A percentile compares a stretch with the other conserved stretches of the same genome.
Evolutionary conservation across 1,139 yeast species (phyloP).

Genomic region (Pichia cactophila): DNA sequence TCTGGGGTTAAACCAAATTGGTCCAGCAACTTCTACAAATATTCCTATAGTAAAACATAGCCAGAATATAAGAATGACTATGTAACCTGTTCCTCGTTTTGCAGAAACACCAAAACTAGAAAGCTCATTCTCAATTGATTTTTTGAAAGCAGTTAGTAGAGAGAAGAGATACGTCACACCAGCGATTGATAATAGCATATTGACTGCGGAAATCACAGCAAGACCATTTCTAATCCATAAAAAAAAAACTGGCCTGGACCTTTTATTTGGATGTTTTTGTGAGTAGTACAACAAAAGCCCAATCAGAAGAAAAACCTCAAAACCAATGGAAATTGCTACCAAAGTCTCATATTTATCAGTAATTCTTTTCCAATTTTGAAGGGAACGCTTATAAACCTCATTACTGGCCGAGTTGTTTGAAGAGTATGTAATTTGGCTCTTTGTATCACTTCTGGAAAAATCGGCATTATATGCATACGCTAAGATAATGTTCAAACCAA

Average conservation of each 20-base stretch:
- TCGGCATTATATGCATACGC: constrained; percentile 37
- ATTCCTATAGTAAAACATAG: constrained; percentile 29
- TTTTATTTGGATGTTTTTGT: constrained; percentile 27
- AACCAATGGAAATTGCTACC: constrained; percentile 24
- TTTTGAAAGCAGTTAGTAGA: constrained; percentile 22
- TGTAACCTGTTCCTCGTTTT: constrained; percentile 30
- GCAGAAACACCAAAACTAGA: constrained; percentile 40
- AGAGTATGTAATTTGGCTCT: constrained; percentile 17
- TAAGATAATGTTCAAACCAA: constrained; percentile 39
- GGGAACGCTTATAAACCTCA: constrained; percentile 16
- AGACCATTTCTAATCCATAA: constrained; percentile 17
- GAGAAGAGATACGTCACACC: constrained; percentile 29
- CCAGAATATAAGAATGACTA: constrained; percentile 16
- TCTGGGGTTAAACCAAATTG: constrained; percentile 34
- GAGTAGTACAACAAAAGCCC: constrained; percentile 33
- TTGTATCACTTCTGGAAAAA: neutral
- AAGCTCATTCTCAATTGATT: constrained; percentile 31
- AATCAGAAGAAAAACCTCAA: constrained; percentile 29
- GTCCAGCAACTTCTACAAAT: constrained; percentile 33
- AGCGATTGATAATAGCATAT: constrained; percentile 7
- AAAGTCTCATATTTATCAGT: constrained; percentile 28
- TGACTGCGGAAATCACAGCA: constrained; percentile 31
- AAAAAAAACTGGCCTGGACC: constrained; percentile 31
- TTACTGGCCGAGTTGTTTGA: constrained; percentile 19
- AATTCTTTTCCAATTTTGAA: constrained; percentile 20